Conservation (phyloP, 1,284 basidiomycete genomes). For the Inonotus hispidus region DNA sequence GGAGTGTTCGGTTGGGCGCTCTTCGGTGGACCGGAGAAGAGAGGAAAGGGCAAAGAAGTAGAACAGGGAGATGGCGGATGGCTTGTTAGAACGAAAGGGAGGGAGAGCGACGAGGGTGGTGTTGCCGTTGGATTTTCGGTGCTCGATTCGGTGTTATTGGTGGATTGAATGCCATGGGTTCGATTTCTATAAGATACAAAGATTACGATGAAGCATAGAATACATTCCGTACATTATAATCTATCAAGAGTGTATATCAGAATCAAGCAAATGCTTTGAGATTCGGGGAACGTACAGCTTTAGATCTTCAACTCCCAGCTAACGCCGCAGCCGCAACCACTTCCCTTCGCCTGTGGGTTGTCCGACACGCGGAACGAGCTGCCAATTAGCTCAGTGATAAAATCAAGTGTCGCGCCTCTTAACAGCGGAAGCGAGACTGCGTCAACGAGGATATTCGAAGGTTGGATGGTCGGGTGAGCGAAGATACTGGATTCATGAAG, state of each 20-base stretch:
- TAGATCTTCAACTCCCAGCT: constrained; percentile 81
- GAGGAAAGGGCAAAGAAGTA: neutral
- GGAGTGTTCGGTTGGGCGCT: constrained; percentile 90
- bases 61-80: constrained; percentile 39
- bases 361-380: constrained; percentile 74
- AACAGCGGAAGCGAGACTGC: constrained; percentile 74
- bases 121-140: constrained; percentile 91
- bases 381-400: constrained; percentile 87
- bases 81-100: constrained; percentile 88
- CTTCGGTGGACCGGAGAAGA: constrained; percentile 44
- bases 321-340: constrained; percentile 86
- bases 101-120: constrained; percentile 91
- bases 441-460: constrained; percentile 75
- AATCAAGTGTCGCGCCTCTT: constrained; percentile 83
- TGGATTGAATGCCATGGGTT: constrained; percentile 35
- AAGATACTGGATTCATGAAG: constrained; percentile 42
- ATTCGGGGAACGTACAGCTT: neutral
- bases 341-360: constrained; percentile 83
- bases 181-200: neutral
- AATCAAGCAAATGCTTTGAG: neutral
- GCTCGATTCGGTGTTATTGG: constrained; percentile 74
- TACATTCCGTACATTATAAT: neutral
- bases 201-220: neutral
- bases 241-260: neutral
- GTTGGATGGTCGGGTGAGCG: constrained; percentile 59